Evolutionary conservation across 78 protist genomes (phyloP), one percentile per base, ranked within the genome.

Genomic region (Planoprotostelium fungivorum): DNA sequence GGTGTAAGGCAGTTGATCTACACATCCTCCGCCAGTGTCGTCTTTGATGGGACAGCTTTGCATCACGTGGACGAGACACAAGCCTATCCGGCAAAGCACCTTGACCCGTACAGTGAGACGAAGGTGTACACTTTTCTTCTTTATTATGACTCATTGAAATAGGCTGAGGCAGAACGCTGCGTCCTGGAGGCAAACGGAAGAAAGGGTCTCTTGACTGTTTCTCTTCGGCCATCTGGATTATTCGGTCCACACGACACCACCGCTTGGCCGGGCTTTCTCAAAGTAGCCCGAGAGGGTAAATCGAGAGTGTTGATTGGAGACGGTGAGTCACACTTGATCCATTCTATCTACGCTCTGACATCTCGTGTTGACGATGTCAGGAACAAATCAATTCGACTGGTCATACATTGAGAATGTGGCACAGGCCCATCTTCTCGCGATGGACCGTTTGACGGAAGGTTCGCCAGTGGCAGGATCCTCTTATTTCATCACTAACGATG

Each of bases 371-470:
- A n/a, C n/a, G n/a, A n/a, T n/a, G n/a, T 34, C 37, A 36, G 94
- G 94, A 28, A 38, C 87, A 31, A 89, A 84, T 35, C 84, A 39
- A 84, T 84, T 87, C 39, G 96, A 94, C 87, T 94, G 91, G 90
- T 38, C 93, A 0, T 91, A 94, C 93, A 88, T 94, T 86, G 94
- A 90, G 28, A 94, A 94, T 88, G 91, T 94, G 0, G 96, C 87
- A 29, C 90, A 91, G 25, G 92, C 93, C 34, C 92, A 91, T 29
- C 31, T 94, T 0, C 38, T 91, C 28, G 96, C 94, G 0, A 92
- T 90, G 37, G 94, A 90, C 63, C 35, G 51, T 29, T 86, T 88
- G 88, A 84, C 88, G 0, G 23, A 29, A 0, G 38, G 34, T 1
- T 85, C 89, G 16, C 38, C 83, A 28, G 51, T 92, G 1, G 83